A percentile compares a stretch with the other conserved stretches of the same genome.
Conservation (phyloP, 2,329 filamentous ascomycete species). For the Sporothrix globosa region DNA sequence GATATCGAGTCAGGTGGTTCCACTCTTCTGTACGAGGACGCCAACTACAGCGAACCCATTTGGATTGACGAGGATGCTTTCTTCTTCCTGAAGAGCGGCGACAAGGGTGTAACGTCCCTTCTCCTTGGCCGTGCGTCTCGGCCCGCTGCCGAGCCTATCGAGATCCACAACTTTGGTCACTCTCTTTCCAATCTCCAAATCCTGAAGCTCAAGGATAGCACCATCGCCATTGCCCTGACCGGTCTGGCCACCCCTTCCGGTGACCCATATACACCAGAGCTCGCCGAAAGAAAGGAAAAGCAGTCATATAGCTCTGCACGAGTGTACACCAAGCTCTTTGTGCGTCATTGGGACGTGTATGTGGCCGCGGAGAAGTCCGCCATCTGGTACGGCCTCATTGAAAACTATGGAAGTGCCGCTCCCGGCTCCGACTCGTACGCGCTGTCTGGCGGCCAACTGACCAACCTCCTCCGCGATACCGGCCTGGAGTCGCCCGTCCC, state of each 20-base stretch:
- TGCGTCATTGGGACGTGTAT: conserved; percentile 83
- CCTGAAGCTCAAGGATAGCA: conserved; percentile 54
- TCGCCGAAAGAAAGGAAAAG: conserved; percentile 43
- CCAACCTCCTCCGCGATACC: conserved; percentile 66
- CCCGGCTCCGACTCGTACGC: conserved; percentile 44
- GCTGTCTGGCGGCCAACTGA: conserved; percentile 53
- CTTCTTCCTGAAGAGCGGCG: conserved; percentile 56
- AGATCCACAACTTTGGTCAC: conserved; percentile 56
- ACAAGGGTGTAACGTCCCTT: conserved; percentile 54
- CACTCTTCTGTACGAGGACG: conserved; percentile 65
- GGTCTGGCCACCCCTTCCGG: conserved; percentile 71
- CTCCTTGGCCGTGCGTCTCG: conserved; percentile 47
- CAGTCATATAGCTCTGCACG: conserved; percentile 66
- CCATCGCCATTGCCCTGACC: conserved; percentile 60
- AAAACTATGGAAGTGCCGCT: conserved; percentile 39
- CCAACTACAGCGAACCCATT: conserved; percentile 68
- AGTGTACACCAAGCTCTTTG: conserved; percentile 75
- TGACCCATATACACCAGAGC: conserved; percentile 55
- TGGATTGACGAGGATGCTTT: conserved; percentile 73
- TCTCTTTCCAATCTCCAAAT: conserved; percentile 63
- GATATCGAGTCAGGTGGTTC: conserved; percentile 69
- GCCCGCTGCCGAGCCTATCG: conserved; percentile 47
- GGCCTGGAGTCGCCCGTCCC: conserved; percentile 68
- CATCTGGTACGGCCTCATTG: conserved; percentile 71
- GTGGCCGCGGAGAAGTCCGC: conserved; percentile 68